These are phyloP conservation scores for Porodaedalea pini DNA, from an alignment of 1,284 basidiomycete species.

Conservation along the genomic window DNA sequence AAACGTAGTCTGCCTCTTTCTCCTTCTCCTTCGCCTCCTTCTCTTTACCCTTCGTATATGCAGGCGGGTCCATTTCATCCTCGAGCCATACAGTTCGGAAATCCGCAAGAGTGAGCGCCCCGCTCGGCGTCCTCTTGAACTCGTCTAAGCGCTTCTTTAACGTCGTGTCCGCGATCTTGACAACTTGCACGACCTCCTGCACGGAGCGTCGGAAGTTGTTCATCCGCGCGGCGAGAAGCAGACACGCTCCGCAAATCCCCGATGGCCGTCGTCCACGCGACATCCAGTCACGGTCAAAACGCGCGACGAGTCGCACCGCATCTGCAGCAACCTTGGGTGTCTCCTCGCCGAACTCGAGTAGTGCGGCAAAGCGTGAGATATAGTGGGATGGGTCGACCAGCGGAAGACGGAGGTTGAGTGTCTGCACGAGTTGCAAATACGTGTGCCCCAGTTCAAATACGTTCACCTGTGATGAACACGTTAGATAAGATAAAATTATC, in stretches of 20 bases:
- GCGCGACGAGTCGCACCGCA: slow-evolving; percentile 89
- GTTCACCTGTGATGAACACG: slow-evolving; percentile 66
- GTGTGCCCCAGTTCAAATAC: slow-evolving; percentile 97
- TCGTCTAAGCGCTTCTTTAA: slow-evolving; percentile 94
- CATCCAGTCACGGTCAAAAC: slow-evolving; percentile 98
- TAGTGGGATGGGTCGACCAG: slow-evolving; percentile 97
- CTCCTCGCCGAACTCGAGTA: slow-evolving; percentile 95
- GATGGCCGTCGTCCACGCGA: slow-evolving; percentile 92
- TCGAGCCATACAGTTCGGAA: slow-evolving; percentile 92
- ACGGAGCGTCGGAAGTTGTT: slow-evolving; percentile 93
- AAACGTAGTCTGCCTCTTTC: slow-evolving; percentile 30
- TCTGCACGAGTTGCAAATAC: slow-evolving; percentile 91
- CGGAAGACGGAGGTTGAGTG: slow-evolving; percentile 83
- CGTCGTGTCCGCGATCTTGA: slow-evolving; percentile 96
- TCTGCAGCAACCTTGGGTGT: slow-evolving; percentile 91
- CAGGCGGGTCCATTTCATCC: slow-evolving; percentile 88
- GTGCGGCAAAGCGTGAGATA: slow-evolving; percentile 93
- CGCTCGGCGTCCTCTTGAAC: slow-evolving; percentile 88
- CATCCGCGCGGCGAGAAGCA: slow-evolving; percentile 96
- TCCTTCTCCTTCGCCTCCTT: slow-evolving; percentile 60
- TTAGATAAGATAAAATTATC: slow-evolving; percentile 4
- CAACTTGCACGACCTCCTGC: slow-evolving; percentile 96
- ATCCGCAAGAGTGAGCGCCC: slow-evolving; percentile 83
- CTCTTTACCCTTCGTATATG: slow-evolving; percentile 74
- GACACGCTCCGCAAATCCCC: slow-evolving; percentile 94